Percentiles rank a stretch among this genome's conserved stretches.
These are phyloP conservation scores for Talaromyces amestolkiae DNA, from an alignment of 2,329 filamentous ascomycete species.

Conservation along the genomic window DNA sequence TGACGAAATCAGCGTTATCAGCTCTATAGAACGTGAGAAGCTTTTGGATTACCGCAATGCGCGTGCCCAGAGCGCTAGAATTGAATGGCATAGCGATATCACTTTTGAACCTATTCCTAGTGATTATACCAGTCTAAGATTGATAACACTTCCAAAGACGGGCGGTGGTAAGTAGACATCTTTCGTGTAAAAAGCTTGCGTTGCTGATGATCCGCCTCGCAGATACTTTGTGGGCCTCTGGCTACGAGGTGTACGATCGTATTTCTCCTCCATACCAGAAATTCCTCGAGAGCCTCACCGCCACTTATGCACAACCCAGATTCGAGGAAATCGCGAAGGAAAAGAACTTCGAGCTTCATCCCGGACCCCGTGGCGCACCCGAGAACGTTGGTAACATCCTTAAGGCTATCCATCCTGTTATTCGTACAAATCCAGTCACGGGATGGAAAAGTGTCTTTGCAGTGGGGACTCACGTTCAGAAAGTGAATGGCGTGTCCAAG, in stretches of 20 bases:
- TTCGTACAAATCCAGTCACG: constrained; percentile 63
- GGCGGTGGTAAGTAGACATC: constrained; percentile 36
- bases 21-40: constrained; percentile 43
- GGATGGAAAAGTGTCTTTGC: constrained; percentile 60
- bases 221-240: constrained; percentile 47
- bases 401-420: constrained; percentile 54
- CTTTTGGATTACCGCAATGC: constrained; percentile 49
- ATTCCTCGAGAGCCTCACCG: constrained; percentile 35
- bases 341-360: constrained; percentile 31
- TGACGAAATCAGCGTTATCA: constrained; percentile 52
- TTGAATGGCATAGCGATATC: constrained; percentile 52
- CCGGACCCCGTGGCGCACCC: constrained; percentile 48
- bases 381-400: constrained; percentile 53
- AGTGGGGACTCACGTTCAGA: constrained; percentile 41
- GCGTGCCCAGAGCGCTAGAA: constrained; percentile 29
- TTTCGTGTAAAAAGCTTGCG: not conserved
- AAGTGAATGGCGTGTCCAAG: constrained; percentile 46
- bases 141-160: constrained; percentile 44
- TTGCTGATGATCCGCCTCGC: not conserved
- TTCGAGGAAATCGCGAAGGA: constrained; percentile 34
- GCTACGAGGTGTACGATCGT: constrained; percentile 46
- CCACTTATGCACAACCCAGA: constrained; percentile 32
- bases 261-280: constrained; percentile 38
- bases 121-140: constrained; percentile 48
- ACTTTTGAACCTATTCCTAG: constrained; percentile 50